Base-by-base conservation (phyloP, 805 yeast species). In the Yamadazyma phyllophila region DNA sequence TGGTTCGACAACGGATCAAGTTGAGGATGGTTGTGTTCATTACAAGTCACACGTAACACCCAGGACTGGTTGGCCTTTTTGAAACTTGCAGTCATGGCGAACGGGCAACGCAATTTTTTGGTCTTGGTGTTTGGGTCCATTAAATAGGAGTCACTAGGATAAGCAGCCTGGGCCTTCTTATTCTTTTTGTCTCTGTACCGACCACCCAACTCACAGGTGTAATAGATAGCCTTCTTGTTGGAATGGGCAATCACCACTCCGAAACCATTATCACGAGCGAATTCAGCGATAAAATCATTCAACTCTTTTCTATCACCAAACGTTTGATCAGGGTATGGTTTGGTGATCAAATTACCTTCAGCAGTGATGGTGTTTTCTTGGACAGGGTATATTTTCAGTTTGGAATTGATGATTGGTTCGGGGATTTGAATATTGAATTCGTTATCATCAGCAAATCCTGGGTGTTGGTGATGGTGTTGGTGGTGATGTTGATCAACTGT, bases 171-270 rank as follows among this genome's bases (percentile, higher is more conserved):
- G 24, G 57, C 60, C 47, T 49, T 60, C 36, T 62, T 60, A 13
- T 62, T 59, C 47, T 75, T 73, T 56, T 77, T 77, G 53, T 76
- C 80, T 46, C 83, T 65, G 55, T 78, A 78, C 20, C 75, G 65
- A 17, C 83, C 83, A 37, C 83, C 83, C 37, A 78, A 62, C 57
- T 78, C 82, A 58, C 83, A 78, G 8, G 82, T 78, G 58, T 76
- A 78, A 59, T 78, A 78, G 48, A 78, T 78, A 30, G 82, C 82
- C 58, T 78, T 78, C 49, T 69, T 72, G 58, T 78, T 78, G 30
- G 81, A 76, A 60, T 78, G 82, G 24, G 82, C 80, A 58, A 78
- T 78, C 15, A 79, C 82, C 39, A 78, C 78, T 4, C 82, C 82
- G 62, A 78, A 78, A 41, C 80, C 81, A 54, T 78, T 76, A 54